Evolutionary conservation across 225 moss, liverwort and hornwort species (phyloP), one percentile per base, ranked within the genome.

Genomic region (Rhytidiadelphus loreus): DNA sequence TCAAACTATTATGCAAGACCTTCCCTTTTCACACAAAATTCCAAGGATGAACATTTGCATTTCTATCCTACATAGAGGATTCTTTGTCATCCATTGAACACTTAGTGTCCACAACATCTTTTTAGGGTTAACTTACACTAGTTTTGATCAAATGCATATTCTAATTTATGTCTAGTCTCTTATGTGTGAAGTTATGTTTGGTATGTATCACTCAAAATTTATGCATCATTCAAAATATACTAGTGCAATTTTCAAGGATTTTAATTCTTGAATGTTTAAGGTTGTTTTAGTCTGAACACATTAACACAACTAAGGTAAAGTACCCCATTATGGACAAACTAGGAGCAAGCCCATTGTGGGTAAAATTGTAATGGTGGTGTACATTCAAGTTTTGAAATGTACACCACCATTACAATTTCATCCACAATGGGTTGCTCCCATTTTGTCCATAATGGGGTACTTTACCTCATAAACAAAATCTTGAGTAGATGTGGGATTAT

Each of bases 71-170:
- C 0, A 37, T 21, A 66, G 7, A 66, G 66, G 66, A n/a, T 66
- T 37, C 6, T 66, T 3, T 37, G 1, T 12, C 66, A 66, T 66
- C 6, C 12, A 66, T 11, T 37, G 0, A 5, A n/a, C n/a, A 66
- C 1, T 37, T 66, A 6, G 2, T 66, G 3, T 37, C 3, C 2
- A 2, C 6, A 3, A 6, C 1, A 0, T n/a, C n/a, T n/a, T 37
- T 66, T 2, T 20, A 37, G 37, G 11, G 1, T 25, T 70, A 25
- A 21, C 16, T 63, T 22, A 44, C 24, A 62, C 14, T 60, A 43
- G 9, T 59, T 41, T 80, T 2, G 6, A 53, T 53, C 43, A 80
- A 29, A 28, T 39, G 39, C 12, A 39, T 58, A 39, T 58, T 39
- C 29, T 35, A 53, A 37, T 53, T 75, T 52, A 77, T 53, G 23